phyloP scores from a whole-genome alignment of 192 early-diverging fungal species.

The Anaeromyces robustus region DNA sequence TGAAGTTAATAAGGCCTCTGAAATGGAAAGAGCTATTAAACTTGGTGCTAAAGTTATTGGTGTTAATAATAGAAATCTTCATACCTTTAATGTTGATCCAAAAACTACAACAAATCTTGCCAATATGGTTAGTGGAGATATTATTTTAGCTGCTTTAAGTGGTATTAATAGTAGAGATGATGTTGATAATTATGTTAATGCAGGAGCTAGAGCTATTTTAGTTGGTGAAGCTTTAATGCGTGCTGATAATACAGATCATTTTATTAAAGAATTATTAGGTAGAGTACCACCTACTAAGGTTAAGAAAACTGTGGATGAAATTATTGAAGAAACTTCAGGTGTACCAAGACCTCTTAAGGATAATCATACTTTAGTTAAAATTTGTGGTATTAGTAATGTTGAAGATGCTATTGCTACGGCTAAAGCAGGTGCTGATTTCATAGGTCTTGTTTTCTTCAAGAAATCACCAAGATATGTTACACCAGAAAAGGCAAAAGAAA shows the following conservation, averaged over 20 bases:
- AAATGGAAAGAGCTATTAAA: conserved; percentile 74
- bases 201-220: conserved; percentile 66
- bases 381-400: conserved; percentile 74
- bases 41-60: conserved; percentile 80
- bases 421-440: conserved; percentile 65
- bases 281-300: background rate
- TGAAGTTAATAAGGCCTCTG: conserved; percentile 81
- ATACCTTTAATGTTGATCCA: conserved; percentile 93
- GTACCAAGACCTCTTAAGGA: background rate
- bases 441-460: conserved; percentile 87
- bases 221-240: conserved; percentile 95
- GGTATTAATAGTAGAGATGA: conserved; percentile 74
- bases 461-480: conserved; percentile 64
- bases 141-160: conserved; percentile 73
- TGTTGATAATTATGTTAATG: conserved; percentile 59
- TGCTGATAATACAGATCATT: conserved; percentile 49
- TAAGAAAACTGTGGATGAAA: conserved; percentile 4
- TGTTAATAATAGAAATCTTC: conserved; percentile 95
- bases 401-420: conserved; percentile 68
- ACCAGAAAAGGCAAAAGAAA: conserved; percentile 40
- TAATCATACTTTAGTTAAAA: conserved; percentile 52
- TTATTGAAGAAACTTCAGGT: conserved; percentile 5
- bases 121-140: conserved; percentile 50
- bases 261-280: conserved; percentile 57
- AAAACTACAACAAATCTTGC: conserved; percentile 63